Evolutionary conservation across 768 basidiomycete species (phyloP).

Genomic region (Collybia nuda): DNA sequence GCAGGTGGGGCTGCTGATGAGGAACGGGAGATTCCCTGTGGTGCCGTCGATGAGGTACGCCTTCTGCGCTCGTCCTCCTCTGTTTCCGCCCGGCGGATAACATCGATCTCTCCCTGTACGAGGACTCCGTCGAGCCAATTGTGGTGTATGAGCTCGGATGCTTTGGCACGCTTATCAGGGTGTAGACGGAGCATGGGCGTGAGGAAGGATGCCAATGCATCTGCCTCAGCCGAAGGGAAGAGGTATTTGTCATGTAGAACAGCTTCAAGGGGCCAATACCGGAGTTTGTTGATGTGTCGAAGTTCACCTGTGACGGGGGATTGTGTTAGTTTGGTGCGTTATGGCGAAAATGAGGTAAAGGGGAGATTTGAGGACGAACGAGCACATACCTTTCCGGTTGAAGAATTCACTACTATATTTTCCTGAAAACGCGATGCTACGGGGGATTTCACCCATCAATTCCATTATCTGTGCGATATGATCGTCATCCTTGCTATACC

Average conservation of each 20-base stretch:
- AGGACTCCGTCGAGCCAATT: slow-evolving; percentile 83
- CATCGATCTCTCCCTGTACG: slow-evolving; percentile 89
- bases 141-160: slow-evolving; percentile 83
- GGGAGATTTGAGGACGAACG: not conserved
- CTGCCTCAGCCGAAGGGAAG: slow-evolving; percentile 81
- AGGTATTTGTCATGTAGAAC: slow-evolving; percentile 96
- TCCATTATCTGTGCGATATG: slow-evolving; percentile 99
- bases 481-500: slow-evolving; percentile 95
- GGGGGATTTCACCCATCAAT: slow-evolving; percentile 88
- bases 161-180: slow-evolving; percentile 87
- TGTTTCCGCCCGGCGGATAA: slow-evolving; percentile 65
- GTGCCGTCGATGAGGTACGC: slow-evolving; percentile 20
- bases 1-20: not conserved
- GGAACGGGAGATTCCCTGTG: not conserved
- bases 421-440: slow-evolving; percentile 79
- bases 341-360: not conserved
- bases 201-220: slow-evolving; percentile 77
- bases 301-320: slow-evolving; percentile 59
- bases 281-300: slow-evolving; percentile 90
- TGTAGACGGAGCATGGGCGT: slow-evolving; percentile 88
- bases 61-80: slow-evolving; percentile 37
- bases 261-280: slow-evolving; percentile 83
- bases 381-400: slow-evolving; percentile 80
- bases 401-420: slow-evolving; percentile 96
- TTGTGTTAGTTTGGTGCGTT: not conserved